Base-by-base conservation (phyloP, 2,329 filamentous ascomycete genomes). In the Bipolaris bicolor region DNA sequence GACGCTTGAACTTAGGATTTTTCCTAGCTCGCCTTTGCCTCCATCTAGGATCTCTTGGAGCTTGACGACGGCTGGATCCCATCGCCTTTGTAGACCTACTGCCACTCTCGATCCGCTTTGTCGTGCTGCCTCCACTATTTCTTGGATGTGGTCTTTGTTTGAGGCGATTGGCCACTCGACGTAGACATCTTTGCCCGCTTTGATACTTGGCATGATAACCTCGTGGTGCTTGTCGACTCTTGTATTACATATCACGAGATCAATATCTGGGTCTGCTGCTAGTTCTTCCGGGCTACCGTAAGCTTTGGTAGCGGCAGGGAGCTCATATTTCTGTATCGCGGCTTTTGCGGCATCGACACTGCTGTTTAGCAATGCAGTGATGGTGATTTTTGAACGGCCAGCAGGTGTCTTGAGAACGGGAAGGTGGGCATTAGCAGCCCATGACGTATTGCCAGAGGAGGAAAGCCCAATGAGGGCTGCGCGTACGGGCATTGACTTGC, bases 391-490 rank as follows among this genome's bases (percentile, higher is more conserved):
- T 1, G 68, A 49, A 5, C 58, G 57, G 1, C 69, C 69, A 3
- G 41, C 39, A 0, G 69, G 62, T 6, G 67, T 69, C 0, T 82
- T 83, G 2, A 89, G 81, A 67, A 86, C 87, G 0, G 87, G 85
- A 0, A 88, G 79, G 64, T 88, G 86, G 3, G 82, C 84, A 22
- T 66, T 62, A 16, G 76, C 77, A 3, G 84, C 85, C 86, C 86
- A 89, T 0, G 81, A 80, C 5, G 79, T 80, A 18, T 77, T 77
- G 46, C 82, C 81, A 1, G 78, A 77, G 52, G 81, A 75, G 1
- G 83, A 86, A 52, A 88, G 83, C 41, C 85, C 86, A 55, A 87
- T 79, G 24, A 88, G 77, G 24, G 80, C 86, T 13, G 84, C 72
- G 52, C 83, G 82, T 59, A 86, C 83, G 7, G 80, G 82, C 15